Conservation (phyloP, 768 basidiomycete genomes). For the Lenzites betulinus region DNA sequence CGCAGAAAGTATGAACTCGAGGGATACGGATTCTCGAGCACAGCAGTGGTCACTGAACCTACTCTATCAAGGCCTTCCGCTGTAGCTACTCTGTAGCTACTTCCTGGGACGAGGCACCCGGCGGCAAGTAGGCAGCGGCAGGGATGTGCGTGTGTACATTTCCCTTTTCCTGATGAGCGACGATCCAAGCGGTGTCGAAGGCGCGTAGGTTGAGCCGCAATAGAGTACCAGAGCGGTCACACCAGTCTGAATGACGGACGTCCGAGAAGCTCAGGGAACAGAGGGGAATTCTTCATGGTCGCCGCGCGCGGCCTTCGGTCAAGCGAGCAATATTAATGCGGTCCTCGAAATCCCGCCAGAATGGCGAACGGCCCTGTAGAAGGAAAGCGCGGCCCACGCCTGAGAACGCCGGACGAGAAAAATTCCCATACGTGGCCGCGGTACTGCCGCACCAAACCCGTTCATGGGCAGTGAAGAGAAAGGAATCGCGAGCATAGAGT, state of each 20-base stretch:
- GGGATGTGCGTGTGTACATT: slow-evolving; percentile 1
- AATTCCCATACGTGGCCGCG: neutral
- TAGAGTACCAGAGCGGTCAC: neutral
- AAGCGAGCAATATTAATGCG: too few species aligned
- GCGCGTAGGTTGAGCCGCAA: neutral
- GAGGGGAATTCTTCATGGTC: too few species aligned
- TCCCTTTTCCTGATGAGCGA: neutral
- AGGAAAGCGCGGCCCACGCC: neutral
- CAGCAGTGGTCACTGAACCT: neutral
- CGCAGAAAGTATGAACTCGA: too few species aligned
- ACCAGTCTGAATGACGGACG: neutral
- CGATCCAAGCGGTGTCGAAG: slow-evolving; percentile 13
- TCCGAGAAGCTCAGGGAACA: neutral
- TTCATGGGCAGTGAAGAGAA: too few species aligned
- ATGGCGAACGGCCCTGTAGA: neutral
- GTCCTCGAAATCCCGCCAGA: too few species aligned
- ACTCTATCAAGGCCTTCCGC: neutral
- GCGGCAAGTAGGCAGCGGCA: slow-evolving; percentile 14
- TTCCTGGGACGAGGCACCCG: slow-evolving; percentile 17
- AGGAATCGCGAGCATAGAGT: neutral
- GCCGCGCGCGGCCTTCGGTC: too few species aligned
- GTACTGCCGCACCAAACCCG: neutral
- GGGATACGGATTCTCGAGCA: too few species aligned
- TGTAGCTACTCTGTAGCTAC: neutral
- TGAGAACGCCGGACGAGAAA: neutral